Evolutionary conservation across 495 filamentous ascomycete species (phyloP), one percentile per base, ranked within the genome.

Genomic region (Talaromyces wortmannii): DNA sequence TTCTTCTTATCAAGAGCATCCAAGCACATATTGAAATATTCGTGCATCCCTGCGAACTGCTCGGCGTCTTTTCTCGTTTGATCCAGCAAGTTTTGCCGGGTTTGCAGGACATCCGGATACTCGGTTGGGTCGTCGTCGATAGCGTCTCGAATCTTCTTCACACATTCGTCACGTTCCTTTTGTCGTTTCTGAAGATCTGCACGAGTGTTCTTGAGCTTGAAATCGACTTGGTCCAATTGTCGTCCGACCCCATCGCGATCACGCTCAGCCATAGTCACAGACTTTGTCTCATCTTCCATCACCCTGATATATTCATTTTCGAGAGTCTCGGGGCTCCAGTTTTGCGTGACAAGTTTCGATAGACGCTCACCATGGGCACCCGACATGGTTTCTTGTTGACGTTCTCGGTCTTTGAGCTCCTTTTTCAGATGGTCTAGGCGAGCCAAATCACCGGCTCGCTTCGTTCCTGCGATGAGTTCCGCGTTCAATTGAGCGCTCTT

Each of bases 151-250:
- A 79, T 74, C 50, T 69, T 77, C 50, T 72, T 70, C 42, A 64
- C 78, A 63, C 83, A 86, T 23, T 71, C 74, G 6, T 83, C 75
- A 55, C 83, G 76, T 54, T 92, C 86, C 46, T 81, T 76, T 31
- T 81, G 72, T 51, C 85, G 85, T 62, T 83, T 81, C 46, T 75
- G 83, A 29, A 88, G 68, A 48, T 74, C 82, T 16, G 82, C 82
- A 31, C 80, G 78, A 11, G 71, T 65, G 45, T 75, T 83, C 13
- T 81, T 85, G n/a, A 96, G 74, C 63, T 86, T 90, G 65, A 81
- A 89, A 57, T 94, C 85, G 17, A 89, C 68, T 51, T 92, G 84
- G 62, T 90, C 86, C 8, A 94, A 75, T 52, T 95, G 85, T 63
- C 86, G 78, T 60, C 77, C 83, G 7, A 82, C 76, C 18, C 74